phyloP scores from a whole-genome alignment of 441 rosid species.

The Daphne laureola region DNA sequence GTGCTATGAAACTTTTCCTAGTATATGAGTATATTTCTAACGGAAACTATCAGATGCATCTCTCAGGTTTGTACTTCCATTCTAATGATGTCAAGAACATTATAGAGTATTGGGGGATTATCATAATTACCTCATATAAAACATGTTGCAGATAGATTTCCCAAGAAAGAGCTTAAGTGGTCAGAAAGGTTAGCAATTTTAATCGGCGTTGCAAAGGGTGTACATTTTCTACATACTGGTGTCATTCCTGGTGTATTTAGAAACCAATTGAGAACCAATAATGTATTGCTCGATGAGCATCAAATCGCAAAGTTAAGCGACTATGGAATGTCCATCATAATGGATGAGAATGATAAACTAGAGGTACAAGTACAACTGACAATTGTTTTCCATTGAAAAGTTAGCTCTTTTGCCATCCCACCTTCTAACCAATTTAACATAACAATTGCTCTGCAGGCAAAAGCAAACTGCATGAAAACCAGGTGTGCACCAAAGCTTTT shows the following conservation, averaged over 20 bases:
- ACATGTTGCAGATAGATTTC: constrained; percentile 43
- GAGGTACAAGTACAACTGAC: constrained; percentile 48
- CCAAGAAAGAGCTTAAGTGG: constrained; percentile 78
- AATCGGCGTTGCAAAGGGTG: constrained; percentile 86
- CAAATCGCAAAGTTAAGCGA: constrained; percentile 82
- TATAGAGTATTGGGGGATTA: not conserved
- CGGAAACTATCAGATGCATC: constrained; percentile 60
- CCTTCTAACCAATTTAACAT: constrained; percentile 12
- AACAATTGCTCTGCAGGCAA: constrained; percentile 36
- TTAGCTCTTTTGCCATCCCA: constrained; percentile 3
- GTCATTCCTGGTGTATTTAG: constrained; percentile 74
- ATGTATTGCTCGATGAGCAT: constrained; percentile 86
- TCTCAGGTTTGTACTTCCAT: constrained; percentile 54
- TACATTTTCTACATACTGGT: constrained; percentile 86
- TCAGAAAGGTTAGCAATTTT: constrained; percentile 71
- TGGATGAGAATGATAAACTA: constrained; percentile 52
- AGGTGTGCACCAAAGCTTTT: constrained; percentile 23
- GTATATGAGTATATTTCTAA: constrained; percentile 60
- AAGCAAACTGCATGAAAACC: constrained; percentile 45
- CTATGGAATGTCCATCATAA: constrained; percentile 71
- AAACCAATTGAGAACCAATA: constrained; percentile 64
- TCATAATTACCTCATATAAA: constrained; percentile 7
- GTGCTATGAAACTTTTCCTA: constrained; percentile 48
- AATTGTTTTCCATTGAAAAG: constrained; percentile 2
- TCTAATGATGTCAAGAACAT: constrained; percentile 3